Evolutionary conservation across 306 rosid species (phyloP), one percentile per base, ranked within the genome.

Genomic region (Castanea crenata): DNA sequence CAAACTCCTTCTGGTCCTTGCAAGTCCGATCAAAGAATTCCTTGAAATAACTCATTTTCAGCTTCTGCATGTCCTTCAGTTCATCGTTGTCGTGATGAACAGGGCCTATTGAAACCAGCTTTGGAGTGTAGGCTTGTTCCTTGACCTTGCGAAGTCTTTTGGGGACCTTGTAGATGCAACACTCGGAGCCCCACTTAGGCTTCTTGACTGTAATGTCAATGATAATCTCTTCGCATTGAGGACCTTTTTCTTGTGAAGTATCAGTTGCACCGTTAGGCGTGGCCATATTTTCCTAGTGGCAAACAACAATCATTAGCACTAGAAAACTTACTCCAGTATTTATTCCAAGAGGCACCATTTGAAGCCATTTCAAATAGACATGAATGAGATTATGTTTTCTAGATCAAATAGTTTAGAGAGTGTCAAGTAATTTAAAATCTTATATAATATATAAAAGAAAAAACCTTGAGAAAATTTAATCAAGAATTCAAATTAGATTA

Each of bases 91-190:
- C 61, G 14, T 77, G 16, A 77, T 76, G 85, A 32, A 76, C 76
- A 23, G 69, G 81, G 16, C 85, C 85, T 2, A 82, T 76, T 2
- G 81, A 76, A 12, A 81, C 41, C 3, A 76, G 44, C 34, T 63
- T 67, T 13, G 85, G 85, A 35, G 77, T 81, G 81, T 71, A 81
- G 13, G 78, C 68, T 15, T 35, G 52, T 34, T 35, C 41, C 0
- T 72, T 71, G 3, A 76, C 81, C 29, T 72, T n/a, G 4, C 81
- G 54, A 6, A 82, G 78, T 73, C 41, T 76, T 34, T 41, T 55
- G 8, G 85, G 85, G 27, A 76, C 38, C 73, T 69, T 76, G 23
- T 82, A 58, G 69, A 82, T 77, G 13, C 81, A 76, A 11, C 75
- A 79, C 35, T 55, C 51, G 0, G 35, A 15, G 21, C 35, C 11